A percentile compares a stretch with the other conserved stretches of the same genome.
These are phyloP conservation scores for Chamaenerion angustifolium DNA, from an alignment of 345 rosid species.

Conservation along the genomic window DNA sequence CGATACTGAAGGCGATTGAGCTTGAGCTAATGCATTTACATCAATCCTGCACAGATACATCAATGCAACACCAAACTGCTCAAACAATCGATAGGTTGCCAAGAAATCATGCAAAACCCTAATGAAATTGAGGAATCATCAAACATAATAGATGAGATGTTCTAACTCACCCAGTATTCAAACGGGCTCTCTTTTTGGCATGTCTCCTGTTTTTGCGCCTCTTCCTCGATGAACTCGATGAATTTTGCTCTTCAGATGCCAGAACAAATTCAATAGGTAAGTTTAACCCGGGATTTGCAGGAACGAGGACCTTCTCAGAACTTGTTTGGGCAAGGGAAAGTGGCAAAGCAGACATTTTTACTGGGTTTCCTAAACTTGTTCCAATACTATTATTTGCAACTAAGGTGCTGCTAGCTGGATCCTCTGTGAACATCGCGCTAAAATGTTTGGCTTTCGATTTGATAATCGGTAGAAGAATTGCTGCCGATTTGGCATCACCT, in stretches of 20 bases:
- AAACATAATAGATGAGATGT: too few relatives aligned
- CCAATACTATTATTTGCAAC: constrained; percentile 4
- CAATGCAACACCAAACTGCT: too few relatives aligned
- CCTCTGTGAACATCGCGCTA: constrained; percentile 9
- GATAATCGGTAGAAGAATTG: constrained; percentile 15
- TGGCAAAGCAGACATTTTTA: not conserved
- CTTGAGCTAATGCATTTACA: too few relatives aligned
- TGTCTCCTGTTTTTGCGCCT: constrained; percentile 9
- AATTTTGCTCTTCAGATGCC: constrained; percentile 2
- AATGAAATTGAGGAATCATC: too few relatives aligned
- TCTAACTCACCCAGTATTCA: not conserved
- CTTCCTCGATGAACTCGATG: constrained; percentile 4
- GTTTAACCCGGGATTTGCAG: not conserved
- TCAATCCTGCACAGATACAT: too few relatives aligned
- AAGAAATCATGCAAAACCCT: too few relatives aligned
- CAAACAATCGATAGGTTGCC: too few relatives aligned
- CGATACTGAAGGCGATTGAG: too few relatives aligned
- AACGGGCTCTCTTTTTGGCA: constrained; percentile 6
- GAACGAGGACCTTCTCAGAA: constrained; percentile 9
- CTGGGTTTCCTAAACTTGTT: not conserved
- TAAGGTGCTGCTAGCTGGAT: not conserved
- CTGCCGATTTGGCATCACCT: constrained; percentile 13
- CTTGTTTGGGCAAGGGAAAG: constrained; percentile 4
- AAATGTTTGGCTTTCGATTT: constrained; percentile 23
- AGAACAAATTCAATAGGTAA: constrained; percentile 18